Conservation (phyloP, 352 stramenopile genomes). For the Phytophthora sojae region DNA sequence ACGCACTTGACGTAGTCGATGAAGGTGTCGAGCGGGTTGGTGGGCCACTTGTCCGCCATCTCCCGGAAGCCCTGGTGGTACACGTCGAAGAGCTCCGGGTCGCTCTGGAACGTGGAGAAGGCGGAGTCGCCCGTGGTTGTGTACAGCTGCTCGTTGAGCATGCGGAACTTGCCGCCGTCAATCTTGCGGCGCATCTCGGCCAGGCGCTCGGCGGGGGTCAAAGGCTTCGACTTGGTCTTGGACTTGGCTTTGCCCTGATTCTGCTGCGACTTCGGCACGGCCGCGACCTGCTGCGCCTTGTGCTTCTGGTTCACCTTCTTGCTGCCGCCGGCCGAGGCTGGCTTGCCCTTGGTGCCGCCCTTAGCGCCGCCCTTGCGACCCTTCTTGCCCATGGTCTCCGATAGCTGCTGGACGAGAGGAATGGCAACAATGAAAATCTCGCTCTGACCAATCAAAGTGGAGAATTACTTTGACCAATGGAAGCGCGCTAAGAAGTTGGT, state of each 20-base stretch:
- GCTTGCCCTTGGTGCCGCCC: conserved; percentile 32
- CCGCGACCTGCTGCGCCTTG: conserved; percentile 31
- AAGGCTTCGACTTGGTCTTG: conserved; percentile 30
- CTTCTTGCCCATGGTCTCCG: conserved; percentile 38
- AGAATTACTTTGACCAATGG: background rate
- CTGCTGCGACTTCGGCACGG: conserved; percentile 26
- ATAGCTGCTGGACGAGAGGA: background rate
- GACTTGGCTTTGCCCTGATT: conserved; percentile 33
- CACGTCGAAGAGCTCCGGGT: conserved; percentile 97
- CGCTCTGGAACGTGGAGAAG: conserved; percentile 93
- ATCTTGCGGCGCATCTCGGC: conserved; percentile 91
- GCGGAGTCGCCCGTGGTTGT: conserved; percentile 92
- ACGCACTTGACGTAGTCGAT: conserved; percentile 94
- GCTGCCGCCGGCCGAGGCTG: conserved; percentile 8
- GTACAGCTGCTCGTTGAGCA: conserved; percentile 99
- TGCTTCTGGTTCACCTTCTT: conserved; percentile 36
- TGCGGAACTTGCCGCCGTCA: conserved; percentile 96
- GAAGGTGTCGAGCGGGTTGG: conserved; percentile 98
- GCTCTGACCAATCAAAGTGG: background rate
- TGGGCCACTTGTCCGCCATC: conserved; percentile 96
- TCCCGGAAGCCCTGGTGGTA: conserved; percentile 99
- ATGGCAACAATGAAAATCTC: background rate
- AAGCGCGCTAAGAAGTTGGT: background rate
- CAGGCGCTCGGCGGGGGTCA: conserved; percentile 47
- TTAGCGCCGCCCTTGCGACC: conserved; percentile 15